Conservation (phyloP, 2,329 filamentous ascomycete genomes). For the Apiospora malaysiana region DNA sequence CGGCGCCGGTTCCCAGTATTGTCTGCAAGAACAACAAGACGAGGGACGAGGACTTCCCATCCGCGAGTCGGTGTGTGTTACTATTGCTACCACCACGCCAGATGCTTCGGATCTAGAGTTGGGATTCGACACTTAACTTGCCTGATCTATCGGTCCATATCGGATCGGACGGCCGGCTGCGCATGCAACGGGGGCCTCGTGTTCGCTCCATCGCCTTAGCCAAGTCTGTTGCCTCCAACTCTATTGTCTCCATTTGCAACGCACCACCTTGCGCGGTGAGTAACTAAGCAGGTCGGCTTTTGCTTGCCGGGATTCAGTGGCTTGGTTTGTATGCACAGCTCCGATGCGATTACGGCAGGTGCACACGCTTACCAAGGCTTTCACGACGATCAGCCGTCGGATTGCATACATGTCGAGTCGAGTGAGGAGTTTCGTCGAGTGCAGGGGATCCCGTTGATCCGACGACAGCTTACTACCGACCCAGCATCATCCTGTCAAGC, state of each 20-base stretch:
- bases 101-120: neutral
- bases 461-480: neutral
- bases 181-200: conserved; percentile 7
- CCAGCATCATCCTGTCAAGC: neutral
- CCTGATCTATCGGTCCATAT: neutral
- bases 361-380: neutral
- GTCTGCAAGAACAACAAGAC: neutral
- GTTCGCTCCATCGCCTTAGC: neutral
- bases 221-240: too few species aligned
- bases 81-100: neutral
- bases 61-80: neutral
- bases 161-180: conserved; percentile 4
- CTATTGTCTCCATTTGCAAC: neutral
- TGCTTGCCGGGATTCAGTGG: neutral
- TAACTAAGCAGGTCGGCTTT: neutral
- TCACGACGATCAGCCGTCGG: neutral
- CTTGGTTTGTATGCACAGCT: neutral
- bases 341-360: neutral
- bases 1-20: neutral
- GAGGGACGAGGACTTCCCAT: neutral
- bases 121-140: neutral
- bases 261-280: neutral
- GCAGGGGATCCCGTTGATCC: neutral
- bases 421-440: neutral
- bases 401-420: neutral